Conservation (phyloP, 176 grass and related monocot species). For the Poa annua region DNA sequence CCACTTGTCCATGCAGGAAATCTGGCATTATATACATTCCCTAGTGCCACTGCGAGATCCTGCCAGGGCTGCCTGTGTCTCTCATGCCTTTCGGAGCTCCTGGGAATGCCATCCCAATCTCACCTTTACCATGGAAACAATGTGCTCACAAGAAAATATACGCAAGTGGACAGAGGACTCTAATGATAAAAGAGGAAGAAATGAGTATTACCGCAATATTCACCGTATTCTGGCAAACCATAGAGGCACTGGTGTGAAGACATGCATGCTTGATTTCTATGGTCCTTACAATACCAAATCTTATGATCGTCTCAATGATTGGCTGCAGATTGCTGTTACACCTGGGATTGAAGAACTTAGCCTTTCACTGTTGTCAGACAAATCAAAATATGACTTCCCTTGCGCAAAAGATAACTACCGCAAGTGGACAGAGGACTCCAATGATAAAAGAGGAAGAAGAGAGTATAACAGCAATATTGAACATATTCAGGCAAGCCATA, state of each 20-base stretch:
- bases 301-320: not conserved
- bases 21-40: not conserved
- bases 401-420: not conserved
- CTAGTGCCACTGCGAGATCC: slow-evolving; percentile 21
- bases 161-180: not conserved
- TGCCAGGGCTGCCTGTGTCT: not conserved
- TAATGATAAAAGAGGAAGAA: not conserved
- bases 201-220: not conserved
- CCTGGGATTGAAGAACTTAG: not conserved
- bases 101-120: slow-evolving; percentile 2
- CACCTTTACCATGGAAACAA: not conserved
- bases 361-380: not conserved
- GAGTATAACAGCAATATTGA: too few species aligned
- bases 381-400: not conserved
- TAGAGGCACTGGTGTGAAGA: not conserved
- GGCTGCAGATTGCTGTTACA: not conserved
- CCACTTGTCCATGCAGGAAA: slow-evolving; percentile 3
- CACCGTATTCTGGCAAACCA: not conserved
- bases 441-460: not conserved
- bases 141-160: not conserved
- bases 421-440: not conserved
- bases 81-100: not conserved
- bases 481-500: too few species aligned
- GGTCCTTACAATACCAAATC: not conserved
- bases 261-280: not conserved